phyloP scores from a whole-genome alignment of 371 early-diverging fungal species.

The Choanephora cucurbitarum region DNA sequence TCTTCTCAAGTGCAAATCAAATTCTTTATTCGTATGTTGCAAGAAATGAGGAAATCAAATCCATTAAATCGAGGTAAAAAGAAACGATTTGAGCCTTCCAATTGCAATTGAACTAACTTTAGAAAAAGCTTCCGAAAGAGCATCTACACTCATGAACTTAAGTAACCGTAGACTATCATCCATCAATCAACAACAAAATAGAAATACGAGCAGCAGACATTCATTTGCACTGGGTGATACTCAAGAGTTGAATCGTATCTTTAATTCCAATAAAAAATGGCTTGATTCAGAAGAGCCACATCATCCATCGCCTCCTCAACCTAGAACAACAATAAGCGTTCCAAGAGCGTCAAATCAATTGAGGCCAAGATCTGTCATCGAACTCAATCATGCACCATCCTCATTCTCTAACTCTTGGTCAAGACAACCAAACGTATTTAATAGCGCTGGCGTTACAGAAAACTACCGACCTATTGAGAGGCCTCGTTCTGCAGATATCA shows the following conservation, averaged over 20 bases:
- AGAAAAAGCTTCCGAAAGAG: constrained; percentile 39
- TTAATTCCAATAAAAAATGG: constrained; percentile 27
- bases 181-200: neutral
- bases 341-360: constrained; percentile 13
- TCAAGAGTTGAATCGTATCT: constrained; percentile 48
- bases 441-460: constrained; percentile 7
- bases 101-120: too few relatives aligned
- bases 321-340: neutral
- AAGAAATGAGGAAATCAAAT: constrained; percentile 62
- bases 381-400: constrained; percentile 29
- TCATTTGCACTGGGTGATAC: constrained; percentile 63
- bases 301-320: constrained; percentile 9
- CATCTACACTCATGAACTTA: constrained; percentile 11
- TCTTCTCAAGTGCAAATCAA: constrained; percentile 87
- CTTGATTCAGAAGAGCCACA: constrained; percentile 16
- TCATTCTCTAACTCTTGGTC: constrained; percentile 40
- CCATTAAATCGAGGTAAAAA: constrained; percentile 65
- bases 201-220: constrained; percentile 5
- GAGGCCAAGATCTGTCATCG: constrained; percentile 55
- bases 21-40: constrained; percentile 90
- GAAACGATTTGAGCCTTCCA: constrained; percentile 2
- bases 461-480: constrained; percentile 41
- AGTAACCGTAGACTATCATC: constrained; percentile 10
- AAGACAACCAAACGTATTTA: constrained; percentile 17
- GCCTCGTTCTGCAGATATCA: constrained; percentile 70